Conservation (phyloP, 2,329 filamentous ascomycete species). For the Amesomyces nigricolor region DNA sequence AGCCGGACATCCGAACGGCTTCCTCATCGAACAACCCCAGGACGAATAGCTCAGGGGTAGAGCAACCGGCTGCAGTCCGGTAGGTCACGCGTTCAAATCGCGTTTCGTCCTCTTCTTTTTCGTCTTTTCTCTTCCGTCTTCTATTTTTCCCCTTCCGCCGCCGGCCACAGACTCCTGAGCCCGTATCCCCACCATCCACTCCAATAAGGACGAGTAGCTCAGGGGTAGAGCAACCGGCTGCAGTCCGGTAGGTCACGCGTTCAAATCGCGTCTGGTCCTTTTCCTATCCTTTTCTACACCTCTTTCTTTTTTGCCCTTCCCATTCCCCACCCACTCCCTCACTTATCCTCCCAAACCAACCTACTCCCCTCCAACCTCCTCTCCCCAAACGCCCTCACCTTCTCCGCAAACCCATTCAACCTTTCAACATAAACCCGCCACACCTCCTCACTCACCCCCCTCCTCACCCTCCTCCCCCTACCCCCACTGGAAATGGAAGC, state of each 20-base stretch:
- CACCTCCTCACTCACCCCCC: neutral
- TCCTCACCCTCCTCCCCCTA: too few relatives aligned
- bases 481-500: too few relatives aligned
- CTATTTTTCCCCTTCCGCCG: neutral
- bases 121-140: neutral
- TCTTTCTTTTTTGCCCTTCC: neutral
- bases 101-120: conserved; percentile 8
- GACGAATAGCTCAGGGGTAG: conserved; percentile 16
- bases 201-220: conserved; percentile 5
- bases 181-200: too few relatives aligned
- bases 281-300: neutral
- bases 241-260: conserved; percentile 15
- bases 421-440: conserved; percentile 1
- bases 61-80: conserved; percentile 15
- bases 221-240: conserved; percentile 13
- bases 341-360: neutral
- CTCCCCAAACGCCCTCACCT: neutral
- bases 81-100: conserved; percentile 16
- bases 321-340: neutral
- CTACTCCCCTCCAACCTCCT: neutral
- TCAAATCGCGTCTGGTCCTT: conserved; percentile 14
- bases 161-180: too few relatives aligned
- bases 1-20: neutral
- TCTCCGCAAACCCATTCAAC: neutral
- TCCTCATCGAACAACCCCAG: neutral